Base-by-base conservation (phyloP, 2,329 filamentous ascomycete genomes). In the Verticillium albo-atrum region DNA sequence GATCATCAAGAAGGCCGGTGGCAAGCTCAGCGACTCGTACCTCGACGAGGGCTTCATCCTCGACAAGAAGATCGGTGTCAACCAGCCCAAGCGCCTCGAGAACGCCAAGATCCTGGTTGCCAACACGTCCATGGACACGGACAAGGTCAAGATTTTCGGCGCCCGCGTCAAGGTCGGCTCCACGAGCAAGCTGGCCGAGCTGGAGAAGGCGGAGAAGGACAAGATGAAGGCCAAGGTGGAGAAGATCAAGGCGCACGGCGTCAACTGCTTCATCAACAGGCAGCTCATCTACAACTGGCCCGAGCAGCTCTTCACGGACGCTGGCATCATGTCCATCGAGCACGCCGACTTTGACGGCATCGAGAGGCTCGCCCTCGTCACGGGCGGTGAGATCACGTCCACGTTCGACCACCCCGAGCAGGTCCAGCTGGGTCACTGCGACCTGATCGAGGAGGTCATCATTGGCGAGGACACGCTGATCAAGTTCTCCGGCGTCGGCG, bases 281-380 rank as follows among this genome's bases (percentile, higher is more conserved):
- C 95, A 99, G 76, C 87, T 99, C 64, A 99, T 99, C 79, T 99
- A 99, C 84, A 99, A 99, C 83, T 99, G 95, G 95, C 95, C 95
- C 6, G 95, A 99, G 78, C 95, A 99, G 79, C 89, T 99, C 54
- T 99, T 99, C 72, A 92, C 94, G 35, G 95, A 99, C 74, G 94
- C 93, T 7, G 95, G 95, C 63, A 98, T 99, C 77, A 91, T 96
- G 82, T 97, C 92, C 28, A 99, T 99, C 68, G 95, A 99, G 80
- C 95, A 99, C 75, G 95, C 95, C 66, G 95, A 99, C 78, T 99
- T 99, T 71, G 95, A 99, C 72, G 95, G 95, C 65, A 96, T 99
- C 66, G 95, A 99, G 82, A 87, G 95, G 51, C 78, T 99, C 68
- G 94, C 95, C 10, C 82, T 99, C 56, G 95, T 99, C 52, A 99